Base-by-base conservation (phyloP, 495 filamentous ascomycete genomes). In the Elaphomyces granulatus region DNA sequence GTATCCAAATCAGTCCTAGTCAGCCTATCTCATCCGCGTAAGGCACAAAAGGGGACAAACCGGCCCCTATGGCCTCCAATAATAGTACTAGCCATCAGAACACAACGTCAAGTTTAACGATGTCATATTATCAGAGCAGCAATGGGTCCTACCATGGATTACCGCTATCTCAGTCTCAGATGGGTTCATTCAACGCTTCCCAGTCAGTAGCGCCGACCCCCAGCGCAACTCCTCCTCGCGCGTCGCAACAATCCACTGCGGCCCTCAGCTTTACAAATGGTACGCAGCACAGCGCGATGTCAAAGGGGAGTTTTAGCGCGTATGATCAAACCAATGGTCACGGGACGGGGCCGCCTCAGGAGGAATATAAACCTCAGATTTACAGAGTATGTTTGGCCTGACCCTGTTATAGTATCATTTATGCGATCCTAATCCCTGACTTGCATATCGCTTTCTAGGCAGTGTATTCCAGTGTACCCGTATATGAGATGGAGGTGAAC, bases 401-500 rank as follows among this genome's bases (percentile, higher is more conserved):
- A n/a, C n/a, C n/a, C 38, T 21, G n/a, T 3, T 28, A 6, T 12
- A 28, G 6, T 6, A 28, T 12, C 6, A 12, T 6, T 28, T 6
- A 12, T 6, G 6, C 23, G 23, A 28, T 6, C 12, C 6, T 12
- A 28, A 12, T 6, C 23, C 12, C 23, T 28, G 12, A 28, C 23
- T 28, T 28, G 6, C 6, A 6, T 6, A 28, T 12, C 23, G 23
- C 40, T 15, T 32, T 46, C 10, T 53, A 94, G 87, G 90, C 90
- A 31, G 78, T 87, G 20, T 98, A 98, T 57, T 96, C 92, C 1
- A 84, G 87, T 47, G 78, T 95, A 14, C 74, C 83, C 26, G 90
- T 98, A 10, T 98, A 94, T 60, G 90, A 98, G 54, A 94, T 95
- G 86, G 85, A 94, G 54, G 81, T 95, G 41, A 87, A 94, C 54